Evolutionary conservation across 2,329 filamentous ascomycete species (phyloP), one percentile per base, ranked within the genome.

Genomic region (Claviceps spartinae): DNA sequence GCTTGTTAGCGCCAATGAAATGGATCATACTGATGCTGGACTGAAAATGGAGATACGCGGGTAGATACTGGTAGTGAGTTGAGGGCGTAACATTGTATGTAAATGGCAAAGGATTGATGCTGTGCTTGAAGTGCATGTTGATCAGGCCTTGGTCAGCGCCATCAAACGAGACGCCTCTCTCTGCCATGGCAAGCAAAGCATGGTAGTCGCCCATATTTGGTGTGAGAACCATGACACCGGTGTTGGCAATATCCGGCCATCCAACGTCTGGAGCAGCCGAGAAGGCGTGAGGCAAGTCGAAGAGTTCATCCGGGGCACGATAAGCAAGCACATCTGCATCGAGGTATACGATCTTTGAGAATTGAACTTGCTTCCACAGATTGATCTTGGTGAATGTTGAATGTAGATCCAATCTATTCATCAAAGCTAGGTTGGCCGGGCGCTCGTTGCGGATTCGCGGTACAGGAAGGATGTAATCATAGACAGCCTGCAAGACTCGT

Each of bases 181-280:
- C 79, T 26, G 93, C 89, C 75, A 96, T 82, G 56, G 86, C 87
- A 57, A 82, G 75, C 63, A 98, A 76, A 43, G 88, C 86, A 69
- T 88, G 84, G 69, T 90, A 97, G 59, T 95, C 90, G 53, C 84
- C 85, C 77, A 90, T 74, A 68, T 91, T 85, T 37, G 93, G 93
- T 16, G 77, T 84, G 54, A 98, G 69, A 38, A 89, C 88, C 88
- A 98, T 94, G 60, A 98, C 82, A 62, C 93, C 93, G n/a, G 86
- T 89, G 70, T 98, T 98, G 81, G 97, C 97, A 55, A 90, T 79
- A 70, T 98, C 93, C 37, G 93, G 93, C 93, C 93, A 98, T 59
- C 93, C 93, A 61, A 97, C 89, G 67, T 98, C 93, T 36, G 93
- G 90, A 11, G 87, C 89, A 2, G 93, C 82, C 42, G 80, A 77